Evolutionary conservation across 2,329 filamentous ascomycete genomes (phyloP), one percentile per base, ranked within the genome.

Genomic region (Trichoderma atroviride): DNA sequence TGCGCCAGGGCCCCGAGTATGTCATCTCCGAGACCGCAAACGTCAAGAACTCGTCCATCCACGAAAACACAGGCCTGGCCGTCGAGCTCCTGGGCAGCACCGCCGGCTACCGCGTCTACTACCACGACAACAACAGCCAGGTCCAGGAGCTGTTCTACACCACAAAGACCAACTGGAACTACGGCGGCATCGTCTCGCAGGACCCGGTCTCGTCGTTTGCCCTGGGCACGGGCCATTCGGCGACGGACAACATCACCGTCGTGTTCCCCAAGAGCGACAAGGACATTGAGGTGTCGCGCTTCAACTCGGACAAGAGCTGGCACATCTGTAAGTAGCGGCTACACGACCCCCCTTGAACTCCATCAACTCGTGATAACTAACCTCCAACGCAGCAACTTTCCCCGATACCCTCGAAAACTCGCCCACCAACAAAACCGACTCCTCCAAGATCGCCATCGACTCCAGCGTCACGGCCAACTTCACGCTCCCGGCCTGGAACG

Each of bases 1-100:
- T 67, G 29, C 22, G 27, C 22, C 9, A 29, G 31, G 64, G 64
- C 16, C 40, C 40, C 10, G 64, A 67, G 22, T 67, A 59, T 4
- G 5, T 5, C 55, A 67, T 67, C 55, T 59, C 64, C 1, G n/a
- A 67, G 0, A 59, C 55, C 3, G 55, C 64, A 14, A 35, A 67
- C 0, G 14, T 67, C 40, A 24, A 43, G n/a, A 50, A 11, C 14
- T 13, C 47, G 14, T 50, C 56, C 55, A 59, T 67, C 29, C 64
- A 67, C 40, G 14, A 31, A n/a, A 59, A 59, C 29, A 67, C 64
- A 0, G 64, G 64, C 6, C 35, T 67, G 16, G 29, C 64, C 4
- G 64, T 67, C n/a, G 64, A 67, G 40, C 64, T 67, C 40, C 31
- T 67, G 55, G 64, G 64, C 5, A 67, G 64, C 55, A 67, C 64